phyloP scores from a whole-genome alignment of 2,329 filamentous ascomycete species.

The Byssochlamys sp. region DNA sequence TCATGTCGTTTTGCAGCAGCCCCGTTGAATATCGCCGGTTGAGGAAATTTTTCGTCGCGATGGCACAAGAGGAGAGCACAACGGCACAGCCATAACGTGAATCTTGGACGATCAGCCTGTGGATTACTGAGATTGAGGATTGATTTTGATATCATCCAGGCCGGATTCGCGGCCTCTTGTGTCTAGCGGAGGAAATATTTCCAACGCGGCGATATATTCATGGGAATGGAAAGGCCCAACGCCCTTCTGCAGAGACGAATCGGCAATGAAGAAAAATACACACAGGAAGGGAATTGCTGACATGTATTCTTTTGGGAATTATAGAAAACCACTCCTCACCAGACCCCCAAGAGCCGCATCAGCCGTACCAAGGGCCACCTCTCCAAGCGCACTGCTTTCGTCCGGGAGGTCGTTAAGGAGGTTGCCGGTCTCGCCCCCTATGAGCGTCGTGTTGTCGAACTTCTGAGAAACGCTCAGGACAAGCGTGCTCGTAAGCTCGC shows the following conservation, averaged over 20 bases:
- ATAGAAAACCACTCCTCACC: constrained; percentile 72
- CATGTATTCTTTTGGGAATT: constrained; percentile 28
- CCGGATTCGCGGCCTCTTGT: neutral
- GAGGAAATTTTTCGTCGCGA: neutral
- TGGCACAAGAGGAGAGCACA: neutral
- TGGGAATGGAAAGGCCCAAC: neutral
- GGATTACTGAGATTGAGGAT: neutral
- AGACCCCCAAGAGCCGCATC: constrained; percentile 64
- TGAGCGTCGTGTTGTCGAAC: constrained; percentile 97
- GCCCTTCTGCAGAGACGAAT: neutral
- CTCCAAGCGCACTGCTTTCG: constrained; percentile 94
- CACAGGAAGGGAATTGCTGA: constrained; percentile 24
- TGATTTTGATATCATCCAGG: neutral
- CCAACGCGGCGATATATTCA: neutral
- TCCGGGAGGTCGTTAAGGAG: constrained; percentile 95
- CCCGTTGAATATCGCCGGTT: neutral
- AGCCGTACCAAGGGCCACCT: constrained; percentile 87
- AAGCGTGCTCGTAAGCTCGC: constrained; percentile 98
- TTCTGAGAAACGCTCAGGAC: constrained; percentile 98
- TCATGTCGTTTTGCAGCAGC: neutral
- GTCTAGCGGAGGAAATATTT: neutral
- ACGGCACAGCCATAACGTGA: neutral
- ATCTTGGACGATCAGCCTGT: neutral
- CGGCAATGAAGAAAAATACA: neutral
- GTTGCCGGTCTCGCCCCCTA: constrained; percentile 90